Evolutionary conservation across 129 eudicot species (phyloP).

Genomic region (Lactuca sativa): DNA sequence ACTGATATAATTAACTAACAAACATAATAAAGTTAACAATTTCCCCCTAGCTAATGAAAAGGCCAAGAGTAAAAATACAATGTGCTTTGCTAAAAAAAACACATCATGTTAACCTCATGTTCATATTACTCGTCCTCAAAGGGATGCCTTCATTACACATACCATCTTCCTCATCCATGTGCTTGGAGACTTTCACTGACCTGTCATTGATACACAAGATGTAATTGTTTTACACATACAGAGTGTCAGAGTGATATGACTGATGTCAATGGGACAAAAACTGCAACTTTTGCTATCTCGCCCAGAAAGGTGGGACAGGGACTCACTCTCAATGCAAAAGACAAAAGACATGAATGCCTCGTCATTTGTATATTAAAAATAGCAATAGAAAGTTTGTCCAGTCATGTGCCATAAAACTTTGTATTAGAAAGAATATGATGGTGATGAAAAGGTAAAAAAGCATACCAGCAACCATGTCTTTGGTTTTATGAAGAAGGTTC

Average conservation of each 20-base stretch:
- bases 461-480: slow-evolving; percentile 89
- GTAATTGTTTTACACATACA: background rate
- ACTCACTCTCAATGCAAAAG: too few species aligned
- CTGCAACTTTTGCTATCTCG: too few species aligned
- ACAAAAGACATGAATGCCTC: too few species aligned
- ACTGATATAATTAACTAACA: background rate
- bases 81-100: slow-evolving; percentile 11
- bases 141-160: slow-evolving; percentile 71
- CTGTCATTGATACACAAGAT: slow-evolving; percentile 35
- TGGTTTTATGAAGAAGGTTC: slow-evolving; percentile 96
- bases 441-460: slow-evolving; percentile 5
- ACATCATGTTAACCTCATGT: slow-evolving; percentile 45
- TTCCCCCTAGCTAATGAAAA: slow-evolving; percentile 15
- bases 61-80: slow-evolving; percentile 18
- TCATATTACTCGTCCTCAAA: slow-evolving; percentile 47
- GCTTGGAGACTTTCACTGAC: slow-evolving; percentile 54
- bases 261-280: too few species aligned
- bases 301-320: too few species aligned
- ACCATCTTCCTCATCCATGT: slow-evolving; percentile 62
- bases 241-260: too few species aligned
- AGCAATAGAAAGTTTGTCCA: too few species aligned
- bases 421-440: background rate
- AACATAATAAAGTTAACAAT: slow-evolving; percentile 21
- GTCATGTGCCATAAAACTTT: too few species aligned
- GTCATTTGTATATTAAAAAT: too few species aligned